Evolutionary conservation across 148 eudicot genomes (phyloP).

Genomic region (Rhododendron kiyosumense): DNA sequence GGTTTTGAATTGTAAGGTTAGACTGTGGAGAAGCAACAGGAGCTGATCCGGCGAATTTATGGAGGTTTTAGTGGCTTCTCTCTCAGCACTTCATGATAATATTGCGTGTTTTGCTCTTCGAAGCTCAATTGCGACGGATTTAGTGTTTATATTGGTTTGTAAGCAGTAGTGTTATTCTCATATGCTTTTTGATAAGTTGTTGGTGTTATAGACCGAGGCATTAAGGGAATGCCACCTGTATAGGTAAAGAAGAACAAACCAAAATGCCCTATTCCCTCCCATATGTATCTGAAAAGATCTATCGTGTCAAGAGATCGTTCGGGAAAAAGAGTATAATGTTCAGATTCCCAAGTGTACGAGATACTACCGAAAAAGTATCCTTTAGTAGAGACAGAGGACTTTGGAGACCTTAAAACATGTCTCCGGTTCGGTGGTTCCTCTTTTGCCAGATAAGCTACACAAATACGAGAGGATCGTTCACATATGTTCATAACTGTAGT

Average conservation of each 20-base stretch:
- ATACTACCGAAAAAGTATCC: neutral
- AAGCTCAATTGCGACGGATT: neutral
- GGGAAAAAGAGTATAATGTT: neutral
- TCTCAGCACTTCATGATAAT: neutral
- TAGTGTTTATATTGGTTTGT: neutral
- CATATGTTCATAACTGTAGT: neutral
- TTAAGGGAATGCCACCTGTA: neutral
- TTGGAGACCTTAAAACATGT: neutral
- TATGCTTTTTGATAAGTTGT: neutral
- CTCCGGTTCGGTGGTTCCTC: neutral
- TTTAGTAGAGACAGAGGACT: neutral
- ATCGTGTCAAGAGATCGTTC: neutral
- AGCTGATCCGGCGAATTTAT: conserved; percentile 60
- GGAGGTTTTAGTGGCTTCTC: conserved; percentile 29
- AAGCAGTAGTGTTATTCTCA: neutral
- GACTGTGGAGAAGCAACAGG: conserved; percentile 80
- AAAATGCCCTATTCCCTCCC: neutral
- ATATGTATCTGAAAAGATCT: neutral
- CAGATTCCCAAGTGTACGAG: neutral
- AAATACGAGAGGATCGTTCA: neutral
- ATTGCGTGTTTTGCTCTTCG: neutral
- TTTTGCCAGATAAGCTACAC: neutral
- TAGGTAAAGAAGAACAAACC: neutral
- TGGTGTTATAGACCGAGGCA: neutral
- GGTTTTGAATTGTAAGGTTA: conserved; percentile 20